phyloP scores from a whole-genome alignment of 148 eudicot genomes.

The Cornus controversa region DNA sequence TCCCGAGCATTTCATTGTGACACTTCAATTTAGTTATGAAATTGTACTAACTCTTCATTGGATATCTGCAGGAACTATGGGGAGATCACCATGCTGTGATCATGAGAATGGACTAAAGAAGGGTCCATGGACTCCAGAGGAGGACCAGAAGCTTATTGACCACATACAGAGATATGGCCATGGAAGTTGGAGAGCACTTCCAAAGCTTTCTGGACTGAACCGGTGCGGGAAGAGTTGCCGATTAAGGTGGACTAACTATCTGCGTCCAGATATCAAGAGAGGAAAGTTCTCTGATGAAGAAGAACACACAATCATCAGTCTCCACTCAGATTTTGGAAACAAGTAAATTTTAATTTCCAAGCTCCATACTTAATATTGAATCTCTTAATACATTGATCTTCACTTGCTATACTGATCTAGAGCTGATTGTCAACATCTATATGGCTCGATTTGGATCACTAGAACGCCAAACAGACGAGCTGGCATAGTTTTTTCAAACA shows the following conservation, averaged over 20 bases:
- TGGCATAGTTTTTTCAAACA: too few species aligned
- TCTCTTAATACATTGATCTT: too few species aligned
- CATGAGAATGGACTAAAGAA: constrained; percentile 47
- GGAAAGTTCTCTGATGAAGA: constrained; percentile 58
- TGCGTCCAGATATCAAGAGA: constrained; percentile 62
- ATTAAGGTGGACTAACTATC: constrained; percentile 63
- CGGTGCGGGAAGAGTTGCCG: constrained; percentile 67
- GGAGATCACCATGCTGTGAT: constrained; percentile 15
- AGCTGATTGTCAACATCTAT: too few species aligned
- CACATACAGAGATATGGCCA: constrained; percentile 42
- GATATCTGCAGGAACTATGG: constrained; percentile 32
- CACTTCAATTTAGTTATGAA: constrained; percentile 1
- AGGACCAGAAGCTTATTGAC: constrained; percentile 49
- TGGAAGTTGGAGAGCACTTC: constrained; percentile 72
- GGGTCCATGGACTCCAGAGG: constrained; percentile 72
- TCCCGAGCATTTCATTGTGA: too few species aligned
- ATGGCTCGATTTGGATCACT: too few species aligned
- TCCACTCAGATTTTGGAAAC: constrained; percentile 63
- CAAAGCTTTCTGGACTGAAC: constrained; percentile 54
- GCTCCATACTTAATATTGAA: too few species aligned
- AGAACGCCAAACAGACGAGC: too few species aligned
- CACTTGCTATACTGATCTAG: too few species aligned
- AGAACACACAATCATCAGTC: constrained; percentile 52
- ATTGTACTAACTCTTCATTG: background rate
- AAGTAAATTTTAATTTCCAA: constrained; percentile 30